Base-by-base conservation (phyloP, 192 early-diverging fungal genomes). In the Gonapodya prolifera region DNA sequence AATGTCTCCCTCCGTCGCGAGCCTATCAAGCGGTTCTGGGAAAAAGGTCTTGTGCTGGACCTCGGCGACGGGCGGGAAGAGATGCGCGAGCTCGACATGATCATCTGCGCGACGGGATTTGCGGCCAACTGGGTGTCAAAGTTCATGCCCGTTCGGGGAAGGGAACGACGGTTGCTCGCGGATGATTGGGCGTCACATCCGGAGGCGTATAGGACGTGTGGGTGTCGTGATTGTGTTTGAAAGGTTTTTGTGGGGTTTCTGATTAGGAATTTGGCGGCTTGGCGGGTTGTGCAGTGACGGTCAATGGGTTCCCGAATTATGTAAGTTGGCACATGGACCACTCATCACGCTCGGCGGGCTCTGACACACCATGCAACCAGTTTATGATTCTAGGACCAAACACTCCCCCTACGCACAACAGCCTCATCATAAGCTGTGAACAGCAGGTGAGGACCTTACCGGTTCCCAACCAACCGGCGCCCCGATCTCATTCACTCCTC, bases 351-450 rank as follows among this genome's bases (percentile, higher is more conserved):
- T 30, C 16, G 71, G 13, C 31, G 8, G 2, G 29, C 2, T 8
- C 71, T 30, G 18, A 30, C 16, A 73, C 8, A 73, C 31, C 2
- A 2, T 8, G 28, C 71, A 29, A 2, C 2, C 28, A 73, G 28
- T 30, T 73, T 18, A 73, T 73, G 71, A 32, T 73, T 29, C 28
- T 18, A 2, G 71, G 71, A 32, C 71, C 71, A 29, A 73, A 73
- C 31, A 73, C 32, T 2, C 71, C 71, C 32, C 71, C 32, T 2
- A 73, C 71, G 8, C 71, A 73, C 71, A 73, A 73, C 71, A 73
- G 71, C 71, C 71, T 73, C 8, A 2, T 30, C 18, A 73, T 73
- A 18, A 32, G 18, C 31, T 30, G 18, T 32, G 71, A 73, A 32
- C 71, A 73, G 71, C 28, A 30, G 8, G 71, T 73, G 23, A 61